Base-by-base conservation (phyloP, 2,329 filamentous ascomycete species). In the Ceratocystis papillata region DNA sequence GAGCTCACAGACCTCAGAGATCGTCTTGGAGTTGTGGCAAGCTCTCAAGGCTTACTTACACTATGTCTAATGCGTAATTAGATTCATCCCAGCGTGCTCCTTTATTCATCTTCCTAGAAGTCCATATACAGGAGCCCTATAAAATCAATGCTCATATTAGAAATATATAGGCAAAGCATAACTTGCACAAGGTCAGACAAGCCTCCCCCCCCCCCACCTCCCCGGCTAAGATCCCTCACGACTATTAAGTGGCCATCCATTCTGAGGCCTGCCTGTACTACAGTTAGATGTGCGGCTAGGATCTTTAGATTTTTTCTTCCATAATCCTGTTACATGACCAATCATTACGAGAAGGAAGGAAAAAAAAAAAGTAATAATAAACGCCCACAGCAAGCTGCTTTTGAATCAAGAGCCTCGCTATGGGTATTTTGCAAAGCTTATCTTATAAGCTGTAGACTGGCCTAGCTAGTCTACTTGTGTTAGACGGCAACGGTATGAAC, bases 251-350 rank as follows among this genome's bases (percentile, higher is more conserved):
- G 48, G 48, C 22, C 48, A 50, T 20, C 7, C n/a, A 50, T 50
- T 50, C 17, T 50, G 48, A 50, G 48, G 48, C 48, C 48, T 50
- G 17, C 48, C 22, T 50, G 48, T 50, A 20, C 22, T 22, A 50
- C 48, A 22, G 17, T 50, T 25, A 50, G 48, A 50, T 50, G 48
- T 50, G 48, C 48, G n/a, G n/a, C 48, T 50, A 22, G 48, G 48
- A 50, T 50, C 48, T 50, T 50, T 50, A 50, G 48, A 22, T 22
- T 22, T 25, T 50, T 50, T 22, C 3, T 50, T 50, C 8, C 48
- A 10, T 25, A 22, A 20, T 25, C 17, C 48, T 50, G 48, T 12
- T 20, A 22, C 48, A 25, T 22, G 20, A 12, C 17, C 22, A 20
- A n/a, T 50, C 46, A n/a, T 10, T 50, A 6, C n/a, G 7, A 50